Evolutionary conservation across 1,284 basidiomycete genomes (phyloP), one percentile per base, ranked within the genome.

Genomic region (Ganoderma boninense): DNA sequence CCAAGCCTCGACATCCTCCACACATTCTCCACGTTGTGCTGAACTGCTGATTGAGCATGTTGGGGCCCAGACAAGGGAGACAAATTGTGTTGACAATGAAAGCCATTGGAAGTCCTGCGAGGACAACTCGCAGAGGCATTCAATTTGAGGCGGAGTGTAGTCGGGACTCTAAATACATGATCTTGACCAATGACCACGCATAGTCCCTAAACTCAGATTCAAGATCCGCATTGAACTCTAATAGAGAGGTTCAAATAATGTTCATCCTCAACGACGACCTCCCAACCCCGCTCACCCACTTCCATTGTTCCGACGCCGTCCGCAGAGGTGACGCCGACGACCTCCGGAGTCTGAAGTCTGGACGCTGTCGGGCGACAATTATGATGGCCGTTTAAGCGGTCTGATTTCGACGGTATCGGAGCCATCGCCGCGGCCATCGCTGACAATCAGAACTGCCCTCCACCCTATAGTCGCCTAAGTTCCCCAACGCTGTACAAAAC

Each of bases 341-440:
- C 18, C 32, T n/a, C 23, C 46, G 35, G 2, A 32, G 29, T 32
- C 29, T 32, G 29, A 4, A 32, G 29, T 32, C 29, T 32, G 29
- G 46, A 49, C 54, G 64, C 59, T 61, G 59, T 61, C 35, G 38
- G 38, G 23, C 38, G 14, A 23, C 35, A 61, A 40, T 61, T 61
- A 61, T 61, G 23, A 38, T 38, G 59, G 38, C 23, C 18, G 23
- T 43, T 43, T 40, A 16, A 14, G 20, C 40, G 7, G 59, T 18
- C 23, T 61, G 59, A 61, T 61, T 61, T 40, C 35, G 61, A 61
- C 46, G 42, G 52, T 69, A 68, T 71, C 68, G 63, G 63, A 40
- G 44, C 52, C 62, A 49, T 63, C 59, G 71, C 70, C 72, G 62
- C 65, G 70, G 65, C 61, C 70, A 74, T 74, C 72, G 64, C 64